Percentiles rank a stretch among this genome's conserved stretches.
Conservation (phyloP, 345 rosid species). For the Linum lewisii region DNA sequence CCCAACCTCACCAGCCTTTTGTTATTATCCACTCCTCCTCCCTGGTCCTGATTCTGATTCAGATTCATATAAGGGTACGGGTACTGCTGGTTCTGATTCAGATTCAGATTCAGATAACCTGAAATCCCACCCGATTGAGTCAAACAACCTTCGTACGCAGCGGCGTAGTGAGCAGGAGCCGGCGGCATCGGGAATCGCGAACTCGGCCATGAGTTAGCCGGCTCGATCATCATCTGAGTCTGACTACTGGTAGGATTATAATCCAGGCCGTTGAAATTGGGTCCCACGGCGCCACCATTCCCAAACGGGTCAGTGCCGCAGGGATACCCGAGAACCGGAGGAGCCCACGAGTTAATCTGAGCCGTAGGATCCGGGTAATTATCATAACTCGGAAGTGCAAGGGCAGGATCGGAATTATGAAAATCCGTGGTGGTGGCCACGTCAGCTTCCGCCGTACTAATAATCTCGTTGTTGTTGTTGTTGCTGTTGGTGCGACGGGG, state of each 20-base stretch:
- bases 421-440: too few species aligned
- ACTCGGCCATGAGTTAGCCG: constrained; percentile 37
- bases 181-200: constrained; percentile 33
- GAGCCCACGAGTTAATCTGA: constrained; percentile 36
- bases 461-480: too few species aligned
- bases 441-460: background rate
- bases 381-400: background rate
- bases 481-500: constrained; percentile 21
- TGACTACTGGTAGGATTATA: constrained; percentile 25
- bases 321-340: constrained; percentile 21
- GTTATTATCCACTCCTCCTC: constrained; percentile 20
- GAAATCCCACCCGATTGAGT: constrained; percentile 19
- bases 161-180: background rate
- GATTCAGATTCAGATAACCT: too few species aligned
- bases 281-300: constrained; percentile 16
- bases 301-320: constrained; percentile 27
- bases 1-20: constrained; percentile 44
- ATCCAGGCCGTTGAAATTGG: constrained; percentile 17
- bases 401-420: background rate
- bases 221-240: constrained; percentile 33
- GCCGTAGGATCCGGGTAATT: constrained; percentile 22
- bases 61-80: constrained; percentile 23
- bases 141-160: constrained; percentile 21
- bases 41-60: constrained; percentile 30
- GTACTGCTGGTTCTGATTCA: constrained; percentile 41